Evolutionary conservation across 2,329 filamentous ascomycete genomes (phyloP), one percentile per base, ranked within the genome.

Genomic region (Colletotrichum filicis): DNA sequence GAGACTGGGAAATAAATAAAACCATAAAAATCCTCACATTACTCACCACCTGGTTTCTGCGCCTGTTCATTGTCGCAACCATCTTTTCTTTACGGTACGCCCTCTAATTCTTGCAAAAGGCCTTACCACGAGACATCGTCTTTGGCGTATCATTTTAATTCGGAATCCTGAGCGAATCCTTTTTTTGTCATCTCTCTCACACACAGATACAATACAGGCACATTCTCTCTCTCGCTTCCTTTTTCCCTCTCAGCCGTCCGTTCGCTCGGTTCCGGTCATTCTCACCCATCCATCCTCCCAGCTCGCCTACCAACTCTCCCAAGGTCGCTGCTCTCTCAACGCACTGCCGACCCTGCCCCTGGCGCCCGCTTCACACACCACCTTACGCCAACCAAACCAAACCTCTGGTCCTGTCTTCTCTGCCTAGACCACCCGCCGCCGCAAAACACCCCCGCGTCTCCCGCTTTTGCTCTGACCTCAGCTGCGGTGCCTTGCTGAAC

Each of bases 261-360:
- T 28, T 67, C 70, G 59, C 26, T 67, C 70, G 59, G 61, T 76
- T 69, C 26, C 46, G 55, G 55, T 66, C 62, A 63, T 75, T 76
- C 35, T 46, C 37, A 32, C 63, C 5, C 56, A 28, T 49, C 37
- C 55, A 30, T 75, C 75, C 69, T 80, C 76, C 74, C 42, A 46
- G 5, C 71, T 74, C 75, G 70, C 30, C 30, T 30, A 9, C 30
- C 30, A 30, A 37, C 35, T 14, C 35, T 37, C 35, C 5, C 35
- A 37, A 42, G 37, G 37, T 42, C 37, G 37, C 37, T 19, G 37
- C 14, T 42, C 61, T 52, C 69, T 66, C 66, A 56, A 57, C 53
- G 64, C 53, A 66, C 78, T 71, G 53, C 62, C 28, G 78, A 60
- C 71, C 57, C 59, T 24, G 37, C 30, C 62, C 72, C 60, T 65